These are phyloP conservation scores for Nephelium lappaceum DNA, from an alignment of 345 rosid species.

Conservation along the genomic window DNA sequence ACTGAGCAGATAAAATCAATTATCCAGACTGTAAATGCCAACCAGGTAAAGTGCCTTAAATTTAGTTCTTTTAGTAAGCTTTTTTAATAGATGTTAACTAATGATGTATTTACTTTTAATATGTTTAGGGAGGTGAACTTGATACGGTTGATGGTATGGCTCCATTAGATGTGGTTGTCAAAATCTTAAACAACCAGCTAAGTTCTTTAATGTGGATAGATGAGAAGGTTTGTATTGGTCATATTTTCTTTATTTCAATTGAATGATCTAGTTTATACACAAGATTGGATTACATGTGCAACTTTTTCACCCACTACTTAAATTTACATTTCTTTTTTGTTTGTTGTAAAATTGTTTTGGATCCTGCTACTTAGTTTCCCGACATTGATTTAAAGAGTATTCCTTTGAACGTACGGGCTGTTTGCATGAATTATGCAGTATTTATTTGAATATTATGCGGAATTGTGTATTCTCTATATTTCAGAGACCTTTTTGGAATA, in stretches of 20 bases:
- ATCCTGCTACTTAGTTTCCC: not conserved
- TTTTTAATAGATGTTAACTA: not conserved
- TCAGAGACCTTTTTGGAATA: not conserved
- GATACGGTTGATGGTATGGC: constrained; percentile 78
- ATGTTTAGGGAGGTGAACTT: constrained; percentile 81
- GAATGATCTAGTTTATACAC: not conserved
- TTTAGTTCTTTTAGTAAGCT: not conserved
- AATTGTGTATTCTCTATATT: not conserved
- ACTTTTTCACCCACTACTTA: not conserved
- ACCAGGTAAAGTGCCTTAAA: constrained; percentile 51
- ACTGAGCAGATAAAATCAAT: constrained; percentile 85
- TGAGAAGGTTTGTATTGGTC: constrained; percentile 63
- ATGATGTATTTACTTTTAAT: constrained; percentile 20
- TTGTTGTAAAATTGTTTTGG: not conserved
- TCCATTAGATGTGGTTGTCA: constrained; percentile 86
- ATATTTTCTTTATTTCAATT: too few species aligned
- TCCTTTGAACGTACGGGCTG: not conserved
- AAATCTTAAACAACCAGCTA: constrained; percentile 92
- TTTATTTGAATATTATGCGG: not conserved
- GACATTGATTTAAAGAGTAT: not conserved
- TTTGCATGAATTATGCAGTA: not conserved
- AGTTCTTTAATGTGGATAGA: constrained; percentile 98
- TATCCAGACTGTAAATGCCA: constrained; percentile 78
- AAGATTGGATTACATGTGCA: not conserved
- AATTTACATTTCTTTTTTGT: not conserved